Evolutionary conservation across 2,329 filamentous ascomycete species (phyloP), one percentile per base, ranked within the genome.

Genomic region (Fusarium bulbicola): DNA sequence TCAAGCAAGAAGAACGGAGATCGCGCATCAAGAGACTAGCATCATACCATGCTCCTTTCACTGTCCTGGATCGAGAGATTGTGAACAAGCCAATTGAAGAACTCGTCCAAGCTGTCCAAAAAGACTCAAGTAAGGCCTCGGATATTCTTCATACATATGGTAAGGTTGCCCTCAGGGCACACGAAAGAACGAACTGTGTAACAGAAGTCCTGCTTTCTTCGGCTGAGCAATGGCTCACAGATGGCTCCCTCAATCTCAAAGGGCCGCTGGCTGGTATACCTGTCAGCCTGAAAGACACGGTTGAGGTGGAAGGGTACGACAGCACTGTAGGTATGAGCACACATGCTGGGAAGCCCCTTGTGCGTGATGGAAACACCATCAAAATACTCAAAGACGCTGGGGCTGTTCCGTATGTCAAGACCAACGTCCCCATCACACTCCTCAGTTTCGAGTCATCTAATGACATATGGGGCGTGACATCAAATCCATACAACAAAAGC

Each of bases 381-480:
- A 89, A 88, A 63, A 82, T 98, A 46, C 86, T 98, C 58, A 97
- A 97, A 79, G 93, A 96, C 79, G 94, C 94, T 6, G 93, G 95
- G 28, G 95, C 95, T 1, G 88, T 98, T 5, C 95, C 95, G 0
- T 97, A 97, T 79, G 94, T 95, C 72, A 98, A 98, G 86, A 98
- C 95, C 2, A 96, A 96, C 70, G 81, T 97, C 5, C 95, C 95
- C 10, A 92, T 95, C 63, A 97, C 95, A 0, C 87, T 97, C 4
- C 86, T 97, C 45, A 95, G 92, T 64, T 97, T 97, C 77, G 95
- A 97, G 81, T 95, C 92, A 21, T 90, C 90, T 61, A 91, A 91
- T 77, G 88, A 89, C 70, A 85, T 98, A 26, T 98, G 95, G 94
- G 95, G 95, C 14, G 88, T 91, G 37, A 92, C 89, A 74, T 91